Evolutionary conservation across 2,329 filamentous ascomycete genomes (phyloP).

Genomic region (Phaeosphaeria sp.): DNA sequence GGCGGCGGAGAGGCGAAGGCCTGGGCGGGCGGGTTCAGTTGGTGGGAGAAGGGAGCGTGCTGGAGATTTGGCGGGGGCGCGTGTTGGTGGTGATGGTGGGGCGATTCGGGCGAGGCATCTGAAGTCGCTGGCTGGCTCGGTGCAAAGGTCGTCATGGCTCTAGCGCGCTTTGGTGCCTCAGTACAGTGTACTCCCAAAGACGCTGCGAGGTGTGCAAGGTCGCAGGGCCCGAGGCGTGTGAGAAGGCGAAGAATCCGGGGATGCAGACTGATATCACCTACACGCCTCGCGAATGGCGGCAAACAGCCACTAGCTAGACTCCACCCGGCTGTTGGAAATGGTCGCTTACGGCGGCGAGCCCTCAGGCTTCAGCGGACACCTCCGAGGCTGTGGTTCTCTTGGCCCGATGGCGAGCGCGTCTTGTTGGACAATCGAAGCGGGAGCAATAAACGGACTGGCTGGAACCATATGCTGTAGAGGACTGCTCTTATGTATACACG

Average conservation of each 20-base stretch:
- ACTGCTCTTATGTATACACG: neutral
- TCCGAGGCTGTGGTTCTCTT: neutral
- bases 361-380: neutral
- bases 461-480: neutral
- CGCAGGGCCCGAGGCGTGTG: neutral
- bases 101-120: slow-evolving; percentile 27
- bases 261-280: slow-evolving; percentile 22
- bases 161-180: slow-evolving; percentile 8
- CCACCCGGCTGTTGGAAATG: slow-evolving; percentile 18
- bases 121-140: slow-evolving; percentile 19
- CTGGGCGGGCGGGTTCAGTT: slow-evolving; percentile 16
- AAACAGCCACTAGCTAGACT: slow-evolving; percentile 19
- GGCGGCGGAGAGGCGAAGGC: slow-evolving; percentile 27
- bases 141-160: slow-evolving; percentile 40
- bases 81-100: slow-evolving; percentile 41
- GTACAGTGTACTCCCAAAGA: neutral
- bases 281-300: slow-evolving; percentile 11
- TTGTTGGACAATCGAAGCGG: neutral
- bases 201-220: neutral
- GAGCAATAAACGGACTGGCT: neutral
- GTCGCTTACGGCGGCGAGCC: slow-evolving; percentile 23
- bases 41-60: slow-evolving; percentile 36
- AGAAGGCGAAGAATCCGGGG: slow-evolving; percentile 10
- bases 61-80: slow-evolving; percentile 35
- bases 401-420: neutral